These are phyloP conservation scores for Apiospora arundinis DNA, from an alignment of 2,329 filamentous ascomycete genomes.

Conservation along the genomic window DNA sequence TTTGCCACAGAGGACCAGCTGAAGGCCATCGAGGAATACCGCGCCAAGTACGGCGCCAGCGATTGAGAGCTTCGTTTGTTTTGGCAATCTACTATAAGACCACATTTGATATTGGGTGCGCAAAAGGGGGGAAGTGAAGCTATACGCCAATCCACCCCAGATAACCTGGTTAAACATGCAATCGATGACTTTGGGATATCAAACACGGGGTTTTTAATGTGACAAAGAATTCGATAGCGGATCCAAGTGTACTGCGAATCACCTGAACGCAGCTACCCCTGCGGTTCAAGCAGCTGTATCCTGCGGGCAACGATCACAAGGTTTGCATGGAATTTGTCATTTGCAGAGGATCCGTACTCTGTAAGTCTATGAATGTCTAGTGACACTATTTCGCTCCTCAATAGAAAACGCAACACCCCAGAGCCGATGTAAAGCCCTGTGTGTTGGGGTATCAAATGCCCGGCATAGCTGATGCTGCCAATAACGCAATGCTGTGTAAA, in stretches of 20 bases:
- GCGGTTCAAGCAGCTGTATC: background rate
- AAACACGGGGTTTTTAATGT: background rate
- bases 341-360: background rate
- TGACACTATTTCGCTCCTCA: background rate
- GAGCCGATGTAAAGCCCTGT: background rate
- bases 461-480: background rate
- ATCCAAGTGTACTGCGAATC: too few relatives aligned
- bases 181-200: background rate
- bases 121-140: background rate
- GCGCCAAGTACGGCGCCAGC: constrained; percentile 64
- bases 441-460: constrained; percentile 14
- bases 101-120: background rate
- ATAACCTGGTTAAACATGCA: background rate
- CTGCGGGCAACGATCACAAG: background rate
- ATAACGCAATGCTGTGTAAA: background rate
- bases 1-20: constrained; percentile 68
- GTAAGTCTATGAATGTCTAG: constrained; percentile 17
- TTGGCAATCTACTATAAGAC: background rate
- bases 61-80: background rate
- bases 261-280: background rate
- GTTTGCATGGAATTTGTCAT: background rate
- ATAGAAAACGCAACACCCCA: constrained; percentile 4
- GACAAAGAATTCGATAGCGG: too few relatives aligned
- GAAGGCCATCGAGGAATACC: constrained; percentile 75
- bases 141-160: background rate